A percentile compares a stretch with the other conserved stretches of the same genome.
phyloP scores from a whole-genome alignment of 2,329 filamentous ascomycete species.

The Diaporthe capsici region DNA sequence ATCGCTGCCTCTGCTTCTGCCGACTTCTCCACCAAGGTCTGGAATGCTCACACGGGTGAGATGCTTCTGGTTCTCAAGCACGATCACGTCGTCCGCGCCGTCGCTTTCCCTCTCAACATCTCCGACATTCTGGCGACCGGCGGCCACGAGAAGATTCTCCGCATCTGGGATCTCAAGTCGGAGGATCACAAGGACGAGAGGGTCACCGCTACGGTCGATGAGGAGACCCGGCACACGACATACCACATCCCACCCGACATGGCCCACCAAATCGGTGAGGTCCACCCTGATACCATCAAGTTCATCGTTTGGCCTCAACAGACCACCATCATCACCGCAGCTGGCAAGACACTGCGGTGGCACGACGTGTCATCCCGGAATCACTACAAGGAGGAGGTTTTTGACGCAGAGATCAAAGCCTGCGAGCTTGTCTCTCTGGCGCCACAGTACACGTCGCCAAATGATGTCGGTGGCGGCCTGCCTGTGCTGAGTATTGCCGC shows the following conservation, averaged over 20 bases:
- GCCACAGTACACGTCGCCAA: constrained; percentile 68
- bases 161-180: constrained; percentile 85
- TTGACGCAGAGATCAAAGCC: constrained; percentile 90
- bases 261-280: constrained; percentile 89
- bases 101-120: constrained; percentile 88
- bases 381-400: constrained; percentile 80
- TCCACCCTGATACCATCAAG: constrained; percentile 92
- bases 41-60: constrained; percentile 97
- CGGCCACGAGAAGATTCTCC: constrained; percentile 95
- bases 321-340: constrained; percentile 90
- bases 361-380: constrained; percentile 86
- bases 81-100: constrained; percentile 93
- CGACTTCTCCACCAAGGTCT: constrained; percentile 96
- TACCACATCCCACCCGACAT: constrained; percentile 70
- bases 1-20: constrained; percentile 94
- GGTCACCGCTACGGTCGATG: constrained; percentile 50
- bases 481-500: constrained; percentile 90
- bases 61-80: constrained; percentile 89
- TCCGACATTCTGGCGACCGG: constrained; percentile 92
- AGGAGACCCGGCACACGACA: constrained; percentile 52
- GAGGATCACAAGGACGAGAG: constrained; percentile 64
- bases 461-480: constrained; percentile 75
- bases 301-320: constrained; percentile 94
- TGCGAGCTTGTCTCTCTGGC: constrained; percentile 88
- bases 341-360: constrained; percentile 94